Percentiles rank a stretch among this genome's conserved stretches.
Conservation (phyloP, 306 rosid genomes). For the Coriaria nepalensis region DNA sequence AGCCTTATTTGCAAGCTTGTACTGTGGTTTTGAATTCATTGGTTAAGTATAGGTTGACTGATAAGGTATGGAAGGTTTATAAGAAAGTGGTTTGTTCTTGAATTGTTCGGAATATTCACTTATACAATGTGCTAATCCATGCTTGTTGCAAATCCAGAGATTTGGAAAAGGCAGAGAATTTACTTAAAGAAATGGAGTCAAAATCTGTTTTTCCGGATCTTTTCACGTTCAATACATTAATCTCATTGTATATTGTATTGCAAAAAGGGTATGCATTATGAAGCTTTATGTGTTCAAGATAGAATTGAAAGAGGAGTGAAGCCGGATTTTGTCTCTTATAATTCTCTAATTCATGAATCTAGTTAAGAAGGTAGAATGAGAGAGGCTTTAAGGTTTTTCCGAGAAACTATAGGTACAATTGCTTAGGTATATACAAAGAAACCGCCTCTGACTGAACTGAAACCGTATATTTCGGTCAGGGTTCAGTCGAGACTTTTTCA, state of each 20-base stretch:
- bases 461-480: too few relatives aligned
- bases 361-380: constrained; percentile 80
- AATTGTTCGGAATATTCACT: constrained; percentile 46
- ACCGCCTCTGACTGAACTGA: too few relatives aligned
- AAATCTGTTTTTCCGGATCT: constrained; percentile 55
- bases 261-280: constrained; percentile 66
- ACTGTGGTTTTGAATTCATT: constrained; percentile 64
- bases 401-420: constrained; percentile 47
- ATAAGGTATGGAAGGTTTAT: constrained; percentile 60
- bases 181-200: constrained; percentile 61
- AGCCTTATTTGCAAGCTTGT: constrained; percentile 72
- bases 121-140: constrained; percentile 70
- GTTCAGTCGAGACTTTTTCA: too few relatives aligned
- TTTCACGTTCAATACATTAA: constrained; percentile 74
- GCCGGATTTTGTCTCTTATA: constrained; percentile 65
- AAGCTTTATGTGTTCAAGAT: constrained; percentile 57
- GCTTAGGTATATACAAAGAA: too few relatives aligned
- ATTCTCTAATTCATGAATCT: constrained; percentile 68
- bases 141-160: constrained; percentile 77
- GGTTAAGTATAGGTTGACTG: constrained; percentile 50
- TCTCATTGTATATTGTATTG: constrained; percentile 52
- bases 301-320: constrained; percentile 64
- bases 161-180: constrained; percentile 44
- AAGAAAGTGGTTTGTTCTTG: constrained; percentile 42
- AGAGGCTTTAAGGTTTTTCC: constrained; percentile 65